phyloP scores from a whole-genome alignment of 495 filamentous ascomycete genomes.

The Aspergillus indologenus region DNA sequence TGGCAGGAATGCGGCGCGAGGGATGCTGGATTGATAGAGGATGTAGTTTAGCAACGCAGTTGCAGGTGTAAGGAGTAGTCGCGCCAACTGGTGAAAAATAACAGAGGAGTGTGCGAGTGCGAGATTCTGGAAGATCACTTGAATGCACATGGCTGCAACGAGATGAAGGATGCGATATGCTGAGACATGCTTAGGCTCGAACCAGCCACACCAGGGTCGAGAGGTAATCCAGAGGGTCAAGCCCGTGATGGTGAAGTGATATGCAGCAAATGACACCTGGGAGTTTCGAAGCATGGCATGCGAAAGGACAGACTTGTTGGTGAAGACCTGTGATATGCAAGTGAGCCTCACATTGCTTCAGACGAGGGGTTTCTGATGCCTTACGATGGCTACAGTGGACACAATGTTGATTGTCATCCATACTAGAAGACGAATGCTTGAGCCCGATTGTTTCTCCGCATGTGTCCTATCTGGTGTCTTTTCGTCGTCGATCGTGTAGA shows the following conservation, averaged over 20 bases:
- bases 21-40: constrained; percentile 59
- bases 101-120: constrained; percentile 69
- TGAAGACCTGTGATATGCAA: constrained; percentile 57
- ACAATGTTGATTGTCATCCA: constrained; percentile 5
- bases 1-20: constrained; percentile 38
- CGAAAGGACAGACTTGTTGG: constrained; percentile 73
- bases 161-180: constrained; percentile 61
- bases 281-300: constrained; percentile 60
- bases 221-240: constrained; percentile 63
- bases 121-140: constrained; percentile 73
- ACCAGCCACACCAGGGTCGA: constrained; percentile 57
- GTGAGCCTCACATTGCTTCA: neutral
- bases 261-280: constrained; percentile 67
- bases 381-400: constrained; percentile 12
- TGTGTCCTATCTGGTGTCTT: neutral
- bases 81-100: constrained; percentile 72
- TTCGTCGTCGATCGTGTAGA: neutral
- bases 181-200: constrained; percentile 52
- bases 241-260: constrained; percentile 71
- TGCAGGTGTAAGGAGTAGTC: constrained; percentile 67
- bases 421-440: neutral
- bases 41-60: constrained; percentile 65
- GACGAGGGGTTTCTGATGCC: neutral
- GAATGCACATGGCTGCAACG: constrained; percentile 63
- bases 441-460: neutral